Conservation (phyloP, 2,329 filamentous ascomycete genomes). For the Phoma herbarum region DNA sequence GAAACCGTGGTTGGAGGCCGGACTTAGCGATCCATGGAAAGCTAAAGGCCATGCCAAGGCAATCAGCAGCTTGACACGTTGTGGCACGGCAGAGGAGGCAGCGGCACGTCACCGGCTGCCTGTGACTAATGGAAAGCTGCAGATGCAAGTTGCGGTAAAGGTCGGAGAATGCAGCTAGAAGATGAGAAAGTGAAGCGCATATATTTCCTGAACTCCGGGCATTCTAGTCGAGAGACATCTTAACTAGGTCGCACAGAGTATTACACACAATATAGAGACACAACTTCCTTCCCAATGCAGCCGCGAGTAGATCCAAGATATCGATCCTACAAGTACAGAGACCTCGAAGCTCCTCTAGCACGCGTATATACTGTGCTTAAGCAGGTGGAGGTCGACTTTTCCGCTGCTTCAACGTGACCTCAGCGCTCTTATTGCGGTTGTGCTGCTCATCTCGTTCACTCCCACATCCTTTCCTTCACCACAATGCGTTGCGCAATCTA, state of each 20-base stretch:
- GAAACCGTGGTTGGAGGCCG: conserved; percentile 25
- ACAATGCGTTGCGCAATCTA: conserved; percentile 39
- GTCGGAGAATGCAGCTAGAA: not conserved
- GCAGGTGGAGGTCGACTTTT: conserved; percentile 26
- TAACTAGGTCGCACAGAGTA: conserved; percentile 17
- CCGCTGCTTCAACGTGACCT: conserved; percentile 8
- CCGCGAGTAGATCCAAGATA: conserved; percentile 21
- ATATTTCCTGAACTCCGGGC: conserved; percentile 21
- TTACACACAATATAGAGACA: conserved; percentile 27
- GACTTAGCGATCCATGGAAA: conserved; percentile 1
- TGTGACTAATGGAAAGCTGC: not conserved
- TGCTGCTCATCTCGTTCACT: not conserved
- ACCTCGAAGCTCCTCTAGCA: conserved; percentile 19
- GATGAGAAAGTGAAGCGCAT: conserved; percentile 5
- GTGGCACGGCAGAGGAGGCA: not conserved
- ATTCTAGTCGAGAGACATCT: conserved; percentile 10
- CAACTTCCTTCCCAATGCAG: conserved; percentile 19
- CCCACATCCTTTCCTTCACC: not conserved
- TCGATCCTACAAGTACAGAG: conserved; percentile 41
- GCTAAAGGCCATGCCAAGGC: conserved; percentile 26
- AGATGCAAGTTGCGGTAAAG: not conserved
- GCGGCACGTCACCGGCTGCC: conserved; percentile 12
- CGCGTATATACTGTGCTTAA: conserved; percentile 30
- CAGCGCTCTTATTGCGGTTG: not conserved
- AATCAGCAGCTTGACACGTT: conserved; percentile 6